Conservation (phyloP, 2,329 filamentous ascomycete species). For the Sporothrix inflata region DNA sequence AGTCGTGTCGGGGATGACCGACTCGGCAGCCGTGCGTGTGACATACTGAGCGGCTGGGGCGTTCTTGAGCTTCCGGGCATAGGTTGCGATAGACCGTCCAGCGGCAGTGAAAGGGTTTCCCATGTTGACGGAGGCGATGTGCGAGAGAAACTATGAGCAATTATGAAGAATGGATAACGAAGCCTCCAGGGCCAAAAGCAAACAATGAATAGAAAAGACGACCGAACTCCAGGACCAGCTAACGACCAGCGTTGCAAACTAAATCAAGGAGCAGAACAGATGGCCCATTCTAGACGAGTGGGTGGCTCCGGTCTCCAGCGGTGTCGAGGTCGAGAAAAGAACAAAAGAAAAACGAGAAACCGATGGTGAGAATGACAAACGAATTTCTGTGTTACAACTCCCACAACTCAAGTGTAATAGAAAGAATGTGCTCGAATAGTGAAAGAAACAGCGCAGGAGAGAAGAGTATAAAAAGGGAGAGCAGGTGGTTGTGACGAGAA, state of each 20-base stretch:
- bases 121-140: background rate
- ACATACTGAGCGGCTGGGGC: conserved; percentile 34
- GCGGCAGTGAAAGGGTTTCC: conserved; percentile 24
- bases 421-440: background rate
- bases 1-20: conserved; percentile 32
- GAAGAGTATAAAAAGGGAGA: background rate
- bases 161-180: background rate
- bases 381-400: background rate
- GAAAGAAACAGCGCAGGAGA: background rate
- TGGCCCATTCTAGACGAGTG: conserved; percentile 27
- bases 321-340: background rate
- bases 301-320: conserved; percentile 9
- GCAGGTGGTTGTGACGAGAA: background rate
- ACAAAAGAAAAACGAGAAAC: background rate
- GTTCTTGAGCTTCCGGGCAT: conserved; percentile 32
- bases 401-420: background rate
- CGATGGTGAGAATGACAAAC: background rate
- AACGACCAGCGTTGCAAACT: conserved; percentile 29
- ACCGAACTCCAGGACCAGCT: background rate
- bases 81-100: conserved; percentile 28
- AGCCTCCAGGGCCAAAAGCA: conserved; percentile 1
- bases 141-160: background rate
- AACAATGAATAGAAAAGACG: background rate
- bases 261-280: conserved; percentile 26
- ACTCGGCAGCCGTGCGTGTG: conserved; percentile 31